Conservation (phyloP, 306 rosid genomes). For the Cicer arietinum region DNA sequence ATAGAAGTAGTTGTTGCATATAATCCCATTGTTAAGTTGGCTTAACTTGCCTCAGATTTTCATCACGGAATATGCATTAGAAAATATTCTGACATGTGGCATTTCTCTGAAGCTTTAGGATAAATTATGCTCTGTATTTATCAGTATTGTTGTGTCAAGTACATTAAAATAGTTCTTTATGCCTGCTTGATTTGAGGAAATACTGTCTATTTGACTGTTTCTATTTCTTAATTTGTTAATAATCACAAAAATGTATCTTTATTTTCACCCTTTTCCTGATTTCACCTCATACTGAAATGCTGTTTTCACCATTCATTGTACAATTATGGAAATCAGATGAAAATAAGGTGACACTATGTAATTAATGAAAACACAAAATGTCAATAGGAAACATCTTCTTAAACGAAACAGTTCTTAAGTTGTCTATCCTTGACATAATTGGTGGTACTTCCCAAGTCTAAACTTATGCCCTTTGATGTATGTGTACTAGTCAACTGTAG, state of each 20-base stretch:
- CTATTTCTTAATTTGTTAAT: neutral
- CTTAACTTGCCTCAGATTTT: constrained; percentile 5
- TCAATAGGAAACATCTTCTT: constrained; percentile 5
- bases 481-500: constrained; percentile 18
- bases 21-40: constrained; percentile 14
- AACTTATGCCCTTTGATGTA: constrained; percentile 36
- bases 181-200: constrained; percentile 6
- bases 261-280: neutral
- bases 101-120: constrained; percentile 15
- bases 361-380: neutral
- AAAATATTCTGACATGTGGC: constrained; percentile 13
- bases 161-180: constrained; percentile 29
- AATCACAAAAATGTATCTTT: neutral
- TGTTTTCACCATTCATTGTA: neutral
- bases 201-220: neutral
- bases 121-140: constrained; percentile 24
- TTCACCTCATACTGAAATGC: neutral
- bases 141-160: neutral
- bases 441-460: constrained; percentile 21
- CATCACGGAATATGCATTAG: constrained; percentile 17
- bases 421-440: constrained; percentile 12
- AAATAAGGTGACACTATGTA: neutral
- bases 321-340: neutral
- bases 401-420: constrained; percentile 27
- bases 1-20: constrained; percentile 30